A percentile compares a stretch with the other conserved stretches of the same genome.
phyloP scores from a whole-genome alignment of 768 basidiomycete genomes.

The Leucocoprinus sp. region DNA sequence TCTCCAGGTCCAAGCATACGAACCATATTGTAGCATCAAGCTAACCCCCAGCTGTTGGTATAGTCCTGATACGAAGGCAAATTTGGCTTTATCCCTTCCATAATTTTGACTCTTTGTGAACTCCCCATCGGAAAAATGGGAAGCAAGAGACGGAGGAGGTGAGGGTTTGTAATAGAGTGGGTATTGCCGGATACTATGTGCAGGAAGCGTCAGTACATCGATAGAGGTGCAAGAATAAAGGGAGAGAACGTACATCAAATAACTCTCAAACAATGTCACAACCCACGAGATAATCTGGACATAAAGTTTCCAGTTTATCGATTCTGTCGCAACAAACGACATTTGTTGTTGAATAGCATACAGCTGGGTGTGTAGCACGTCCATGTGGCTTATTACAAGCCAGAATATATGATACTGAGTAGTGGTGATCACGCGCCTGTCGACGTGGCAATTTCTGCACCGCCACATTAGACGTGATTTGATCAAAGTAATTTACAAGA shows the following conservation, averaged over 20 bases:
- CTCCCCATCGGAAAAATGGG: constrained; percentile 58
- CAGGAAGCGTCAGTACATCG: neutral
- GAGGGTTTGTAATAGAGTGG: constrained; percentile 70
- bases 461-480: no score
- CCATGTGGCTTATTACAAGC: no score
- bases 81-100: constrained; percentile 84
- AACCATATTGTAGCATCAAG: constrained; percentile 60
- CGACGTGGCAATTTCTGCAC: no score
- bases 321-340: constrained; percentile 63
- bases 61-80: constrained; percentile 64
- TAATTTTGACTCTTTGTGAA: constrained; percentile 91
- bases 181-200: constrained; percentile 65
- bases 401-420: no score
- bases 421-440: no score
- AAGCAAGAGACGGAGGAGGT: constrained; percentile 63
- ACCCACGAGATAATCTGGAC: constrained; percentile 74
- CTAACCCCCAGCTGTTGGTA: constrained; percentile 70
- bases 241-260: constrained; percentile 58
- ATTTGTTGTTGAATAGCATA: constrained; percentile 50
- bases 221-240: constrained; percentile 1
- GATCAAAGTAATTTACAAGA: no score
- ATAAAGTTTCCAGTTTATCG: constrained; percentile 75
- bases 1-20: constrained; percentile 80
- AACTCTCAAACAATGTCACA: constrained; percentile 80
- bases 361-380: constrained; percentile 53